A percentile compares a stretch with the other conserved stretches of the same genome.
These are phyloP conservation scores for Hortiboletus campestris DNA, from an alignment of 768 basidiomycete species.

Conservation along the genomic window DNA sequence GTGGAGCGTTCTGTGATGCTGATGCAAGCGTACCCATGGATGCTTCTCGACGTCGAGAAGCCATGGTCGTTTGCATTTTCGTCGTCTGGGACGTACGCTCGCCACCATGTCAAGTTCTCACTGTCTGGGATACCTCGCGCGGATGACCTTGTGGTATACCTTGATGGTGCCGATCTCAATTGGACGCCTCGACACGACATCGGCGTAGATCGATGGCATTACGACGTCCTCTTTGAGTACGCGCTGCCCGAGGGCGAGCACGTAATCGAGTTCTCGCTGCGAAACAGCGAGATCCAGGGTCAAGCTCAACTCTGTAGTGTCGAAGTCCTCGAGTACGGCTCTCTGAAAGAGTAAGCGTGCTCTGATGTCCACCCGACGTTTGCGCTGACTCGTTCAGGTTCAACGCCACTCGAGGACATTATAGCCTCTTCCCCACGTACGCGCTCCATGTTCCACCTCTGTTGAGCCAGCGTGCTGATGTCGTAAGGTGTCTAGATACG, in stretches of 20 bases:
- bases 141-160: conserved; percentile 51
- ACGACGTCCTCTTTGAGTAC: conserved; percentile 50
- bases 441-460: conserved; percentile 18
- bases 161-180: conserved; percentile 58
- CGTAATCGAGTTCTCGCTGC: conserved; percentile 55
- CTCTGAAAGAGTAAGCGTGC: conserved; percentile 49
- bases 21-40: conserved; percentile 75
- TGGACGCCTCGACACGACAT: conserved; percentile 55
- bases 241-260: conserved; percentile 52
- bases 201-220: conserved; percentile 74
- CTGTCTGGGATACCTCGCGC: conserved; percentile 63
- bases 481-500: conserved; percentile 42
- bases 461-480: background rate
- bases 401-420: conserved; percentile 51
- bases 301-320: conserved; percentile 73
- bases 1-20: conserved; percentile 74
- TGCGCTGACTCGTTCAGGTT: conserved; percentile 45
- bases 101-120: conserved; percentile 67
- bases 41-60: conserved; percentile 56
- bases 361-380: background rate
- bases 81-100: conserved; percentile 62
- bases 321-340: conserved; percentile 72
- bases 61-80: conserved; percentile 61
- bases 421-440: conserved; percentile 74
- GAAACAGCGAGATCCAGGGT: conserved; percentile 46